Percentiles rank a stretch among this genome's conserved stretches.
phyloP scores from a whole-genome alignment of 495 filamentous ascomycete genomes.

The Xylaria scruposa region DNA sequence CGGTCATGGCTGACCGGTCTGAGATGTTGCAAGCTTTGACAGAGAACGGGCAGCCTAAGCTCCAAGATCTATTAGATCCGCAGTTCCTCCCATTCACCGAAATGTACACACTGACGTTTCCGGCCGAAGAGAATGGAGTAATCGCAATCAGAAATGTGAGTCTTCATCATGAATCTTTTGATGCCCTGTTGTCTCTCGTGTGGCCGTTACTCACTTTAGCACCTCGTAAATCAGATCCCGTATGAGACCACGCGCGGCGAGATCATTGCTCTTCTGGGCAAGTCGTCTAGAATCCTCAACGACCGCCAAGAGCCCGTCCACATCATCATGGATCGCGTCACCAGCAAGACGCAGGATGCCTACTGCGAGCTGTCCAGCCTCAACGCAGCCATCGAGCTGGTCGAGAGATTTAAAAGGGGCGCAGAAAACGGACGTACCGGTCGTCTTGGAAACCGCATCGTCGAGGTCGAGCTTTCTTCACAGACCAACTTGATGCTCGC shows the following conservation, averaged over 20 bases:
- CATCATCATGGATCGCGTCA: conserved; percentile 83
- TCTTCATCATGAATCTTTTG: not conserved
- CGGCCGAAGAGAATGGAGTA: conserved; percentile 10
- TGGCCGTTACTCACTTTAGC: too few species aligned
- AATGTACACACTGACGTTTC: not conserved
- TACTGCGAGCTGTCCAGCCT: conserved; percentile 70
- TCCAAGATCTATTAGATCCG: conserved; percentile 12
- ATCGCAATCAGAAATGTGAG: conserved; percentile 20
- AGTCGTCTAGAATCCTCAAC: conserved; percentile 64
- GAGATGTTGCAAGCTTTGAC: conserved; percentile 9
- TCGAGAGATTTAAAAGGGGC: conserved; percentile 53
- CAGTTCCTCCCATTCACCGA: conserved; percentile 16
- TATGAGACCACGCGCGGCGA: conserved; percentile 71
- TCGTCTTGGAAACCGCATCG: conserved; percentile 68
- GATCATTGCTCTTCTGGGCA: conserved; percentile 72
- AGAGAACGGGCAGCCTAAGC: not conserved
- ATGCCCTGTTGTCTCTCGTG: too few species aligned
- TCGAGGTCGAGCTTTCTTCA: conserved; percentile 66
- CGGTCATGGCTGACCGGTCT: conserved; percentile 5
- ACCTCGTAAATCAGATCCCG: too few species aligned
- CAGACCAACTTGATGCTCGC: conserved; percentile 68
- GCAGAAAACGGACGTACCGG: conserved; percentile 50
- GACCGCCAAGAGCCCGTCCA: conserved; percentile 69
- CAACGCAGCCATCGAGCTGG: conserved; percentile 60
- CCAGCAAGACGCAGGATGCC: conserved; percentile 78